Percentiles rank a stretch among this genome's conserved stretches.
Evolutionary conservation across 148 eudicot species (phyloP).

Genomic region (Rhododendron ovatum): DNA sequence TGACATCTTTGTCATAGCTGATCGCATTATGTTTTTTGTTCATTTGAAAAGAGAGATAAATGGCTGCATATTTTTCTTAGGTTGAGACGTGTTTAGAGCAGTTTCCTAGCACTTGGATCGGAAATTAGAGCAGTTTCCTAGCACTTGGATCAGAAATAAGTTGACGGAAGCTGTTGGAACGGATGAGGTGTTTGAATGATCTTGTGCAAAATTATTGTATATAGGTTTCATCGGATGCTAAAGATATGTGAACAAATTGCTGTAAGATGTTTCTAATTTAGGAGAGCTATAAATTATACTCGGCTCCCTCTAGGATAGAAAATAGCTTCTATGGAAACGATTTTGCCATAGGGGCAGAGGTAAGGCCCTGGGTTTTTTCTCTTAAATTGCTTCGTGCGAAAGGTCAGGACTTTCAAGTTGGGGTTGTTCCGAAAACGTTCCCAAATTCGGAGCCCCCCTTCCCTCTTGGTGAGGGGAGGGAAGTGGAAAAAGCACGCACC

Average conservation of each 20-base stretch:
- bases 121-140: background rate
- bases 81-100: background rate
- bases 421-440: background rate
- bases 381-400: background rate
- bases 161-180: background rate
- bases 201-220: background rate
- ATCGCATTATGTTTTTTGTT: background rate
- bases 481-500: background rate
- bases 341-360: background rate
- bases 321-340: background rate
- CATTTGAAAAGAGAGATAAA: background rate
- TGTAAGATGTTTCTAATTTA: background rate
- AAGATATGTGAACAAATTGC: background rate
- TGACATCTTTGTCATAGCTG: background rate
- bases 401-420: background rate
- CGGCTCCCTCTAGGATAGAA: background rate
- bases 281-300: background rate
- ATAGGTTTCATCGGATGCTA: background rate
- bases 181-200: background rate
- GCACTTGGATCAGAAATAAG: background rate
- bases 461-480: background rate
- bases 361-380: background rate
- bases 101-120: background rate
- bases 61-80: background rate
- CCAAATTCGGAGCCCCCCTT: background rate